Evolutionary conservation across 768 basidiomycete genomes (phyloP).

Genomic region (Mycena metata): DNA sequence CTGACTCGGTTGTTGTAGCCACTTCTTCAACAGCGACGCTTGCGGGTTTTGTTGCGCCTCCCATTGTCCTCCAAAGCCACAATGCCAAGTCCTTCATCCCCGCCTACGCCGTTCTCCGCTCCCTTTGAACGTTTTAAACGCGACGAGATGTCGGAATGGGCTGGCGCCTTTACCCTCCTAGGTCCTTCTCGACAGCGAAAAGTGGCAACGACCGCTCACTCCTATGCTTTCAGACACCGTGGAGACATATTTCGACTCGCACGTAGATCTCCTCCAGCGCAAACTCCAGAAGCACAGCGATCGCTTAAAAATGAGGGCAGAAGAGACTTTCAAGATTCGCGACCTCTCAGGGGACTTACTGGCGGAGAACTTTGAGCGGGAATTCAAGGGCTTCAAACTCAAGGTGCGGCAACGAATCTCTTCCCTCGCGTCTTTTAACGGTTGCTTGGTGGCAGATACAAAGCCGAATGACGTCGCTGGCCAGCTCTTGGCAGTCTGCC

Average conservation of each 20-base stretch:
- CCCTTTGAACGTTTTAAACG: slow-evolving; percentile 81
- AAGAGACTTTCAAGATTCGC: slow-evolving; percentile 81
- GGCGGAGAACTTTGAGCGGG: slow-evolving; percentile 86
- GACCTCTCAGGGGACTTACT: slow-evolving; percentile 73
- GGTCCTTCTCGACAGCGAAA: slow-evolving; percentile 60
- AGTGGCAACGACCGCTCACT: slow-evolving; percentile 32
- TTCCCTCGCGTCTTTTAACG: neutral
- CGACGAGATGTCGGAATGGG: slow-evolving; percentile 83
- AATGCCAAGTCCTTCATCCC: slow-evolving; percentile 64
- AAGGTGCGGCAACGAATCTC: slow-evolving; percentile 65
- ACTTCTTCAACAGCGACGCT: too few species aligned
- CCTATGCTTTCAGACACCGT: slow-evolving; percentile 76
- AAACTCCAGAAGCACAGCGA: slow-evolving; percentile 90
- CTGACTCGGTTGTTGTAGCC: too few species aligned
- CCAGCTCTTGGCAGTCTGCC: slow-evolving; percentile 92
- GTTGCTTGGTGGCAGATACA: slow-evolving; percentile 68
- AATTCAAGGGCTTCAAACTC: slow-evolving; percentile 87
- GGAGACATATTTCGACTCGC: slow-evolving; percentile 96
- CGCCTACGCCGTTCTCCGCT: slow-evolving; percentile 65
- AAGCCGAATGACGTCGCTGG: slow-evolving; percentile 80
- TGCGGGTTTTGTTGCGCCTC: neutral
- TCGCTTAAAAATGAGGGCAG: slow-evolving; percentile 83
- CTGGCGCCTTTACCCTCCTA: slow-evolving; percentile 87
- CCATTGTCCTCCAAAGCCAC: slow-evolving; percentile 22
- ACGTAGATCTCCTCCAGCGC: slow-evolving; percentile 85